Evolutionary conservation across 2,329 filamentous ascomycete genomes (phyloP).

Genomic region (Trichoderma pleuroti): DNA sequence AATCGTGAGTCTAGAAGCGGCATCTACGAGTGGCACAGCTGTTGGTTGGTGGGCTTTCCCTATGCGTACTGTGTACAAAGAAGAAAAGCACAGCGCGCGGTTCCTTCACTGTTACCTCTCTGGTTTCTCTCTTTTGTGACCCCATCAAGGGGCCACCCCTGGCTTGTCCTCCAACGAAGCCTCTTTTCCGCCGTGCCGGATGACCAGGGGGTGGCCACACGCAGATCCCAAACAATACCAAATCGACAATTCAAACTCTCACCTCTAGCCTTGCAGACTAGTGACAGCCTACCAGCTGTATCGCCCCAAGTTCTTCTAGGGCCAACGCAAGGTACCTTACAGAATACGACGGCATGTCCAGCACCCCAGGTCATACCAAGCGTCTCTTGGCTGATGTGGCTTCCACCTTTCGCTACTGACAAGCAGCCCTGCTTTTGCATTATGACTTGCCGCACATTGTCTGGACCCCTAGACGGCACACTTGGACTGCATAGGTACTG

Average conservation of each 20-base stretch:
- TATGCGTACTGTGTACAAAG: not conserved
- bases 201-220: constrained; percentile 24
- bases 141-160: not conserved
- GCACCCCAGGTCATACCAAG: constrained; percentile 14
- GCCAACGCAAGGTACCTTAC: constrained; percentile 21
- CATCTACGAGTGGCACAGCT: not conserved
- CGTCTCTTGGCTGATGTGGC: constrained; percentile 10
- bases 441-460: not conserved
- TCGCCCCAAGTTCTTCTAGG: constrained; percentile 12
- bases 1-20: not conserved
- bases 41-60: not conserved
- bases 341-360: constrained; percentile 17
- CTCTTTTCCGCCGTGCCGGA: constrained; percentile 26
- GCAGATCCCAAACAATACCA: constrained; percentile 25
- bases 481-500: constrained; percentile 5
- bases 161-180: constrained; percentile 14
- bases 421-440: constrained; percentile 13
- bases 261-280: constrained; percentile 23
- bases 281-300: constrained; percentile 20
- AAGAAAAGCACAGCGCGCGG: not conserved
- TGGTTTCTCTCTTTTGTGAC: not conserved
- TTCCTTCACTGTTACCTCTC: not conserved
- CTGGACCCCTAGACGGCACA: constrained; percentile 7
- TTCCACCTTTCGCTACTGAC: not conserved
- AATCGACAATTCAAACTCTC: constrained; percentile 19